Conservation (phyloP, 768 basidiomycete genomes). For the Suillus discolor region DNA sequence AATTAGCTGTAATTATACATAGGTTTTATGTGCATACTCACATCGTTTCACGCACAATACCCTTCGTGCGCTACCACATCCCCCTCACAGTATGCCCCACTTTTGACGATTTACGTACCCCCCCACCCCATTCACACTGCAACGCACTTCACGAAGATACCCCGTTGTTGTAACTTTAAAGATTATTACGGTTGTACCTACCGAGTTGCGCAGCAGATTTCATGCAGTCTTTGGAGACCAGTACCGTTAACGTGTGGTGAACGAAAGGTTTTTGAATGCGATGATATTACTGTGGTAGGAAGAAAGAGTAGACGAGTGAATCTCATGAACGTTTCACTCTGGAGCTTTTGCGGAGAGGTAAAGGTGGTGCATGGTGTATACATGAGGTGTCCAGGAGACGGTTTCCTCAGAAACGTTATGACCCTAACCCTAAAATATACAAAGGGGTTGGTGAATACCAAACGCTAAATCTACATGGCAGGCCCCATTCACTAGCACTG, state of each 20-base stretch:
- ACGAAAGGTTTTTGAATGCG: not conserved
- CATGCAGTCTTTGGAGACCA: slow-evolving; percentile 36
- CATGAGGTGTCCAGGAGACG: slow-evolving; percentile 5
- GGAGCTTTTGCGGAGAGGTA: not conserved
- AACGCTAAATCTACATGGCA: not conserved
- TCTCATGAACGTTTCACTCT: not conserved
- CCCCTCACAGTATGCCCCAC: slow-evolving; percentile 22
- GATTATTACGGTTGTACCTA: slow-evolving; percentile 30
- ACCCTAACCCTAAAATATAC: not conserved
- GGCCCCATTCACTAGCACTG: not conserved
- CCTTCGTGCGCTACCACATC: slow-evolving; percentile 26
- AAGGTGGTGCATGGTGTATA: not conserved
- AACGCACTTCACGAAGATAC: slow-evolving; percentile 36
- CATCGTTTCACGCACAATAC: slow-evolving; percentile 19
- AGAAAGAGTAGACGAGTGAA: not conserved
- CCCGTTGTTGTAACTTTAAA: slow-evolving; percentile 36
- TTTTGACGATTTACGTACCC: slow-evolving; percentile 36
- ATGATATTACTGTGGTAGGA: not conserved
- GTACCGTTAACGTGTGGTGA: not conserved
- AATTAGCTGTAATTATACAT: slow-evolving; percentile 37
- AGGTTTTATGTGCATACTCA: slow-evolving; percentile 32
- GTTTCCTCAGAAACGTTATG: not conserved
- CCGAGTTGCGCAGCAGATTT: slow-evolving; percentile 36
- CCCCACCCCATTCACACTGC: slow-evolving; percentile 12
- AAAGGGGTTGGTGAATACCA: not conserved